A percentile compares a stretch with the other conserved stretches of the same genome.
Conservation (phyloP, 2,329 filamentous ascomycete genomes). For the Xylaria sp. region DNA sequence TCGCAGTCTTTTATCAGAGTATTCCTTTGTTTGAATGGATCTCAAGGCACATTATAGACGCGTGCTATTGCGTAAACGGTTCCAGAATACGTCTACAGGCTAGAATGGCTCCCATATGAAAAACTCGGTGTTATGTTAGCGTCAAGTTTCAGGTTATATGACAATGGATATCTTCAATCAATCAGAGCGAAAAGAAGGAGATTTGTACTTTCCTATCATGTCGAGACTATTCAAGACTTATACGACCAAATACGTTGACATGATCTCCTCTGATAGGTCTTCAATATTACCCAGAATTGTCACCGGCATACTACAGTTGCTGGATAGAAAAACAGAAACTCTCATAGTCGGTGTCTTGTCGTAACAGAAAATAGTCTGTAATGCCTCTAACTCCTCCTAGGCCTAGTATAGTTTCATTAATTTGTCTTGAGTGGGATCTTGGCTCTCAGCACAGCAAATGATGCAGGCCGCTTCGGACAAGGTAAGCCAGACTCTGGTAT, state of each 20-base stretch:
- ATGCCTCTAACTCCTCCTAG: background rate
- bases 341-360: background rate
- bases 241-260: background rate
- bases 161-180: background rate
- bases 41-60: background rate
- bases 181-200: background rate
- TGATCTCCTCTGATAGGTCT: background rate
- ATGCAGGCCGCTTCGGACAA: background rate
- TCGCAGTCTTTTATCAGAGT: background rate
- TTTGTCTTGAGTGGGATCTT: background rate
- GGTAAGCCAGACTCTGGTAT: background rate
- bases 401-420: background rate
- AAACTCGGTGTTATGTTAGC: background rate
- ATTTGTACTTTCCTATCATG: background rate
- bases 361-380: background rate
- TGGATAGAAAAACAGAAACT: background rate
- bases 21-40: background rate
- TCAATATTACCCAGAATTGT: too few relatives aligned
- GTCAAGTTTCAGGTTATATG: background rate
- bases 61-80: background rate
- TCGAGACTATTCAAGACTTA: background rate
- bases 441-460: background rate
- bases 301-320: too few relatives aligned
- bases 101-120: background rate
- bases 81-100: background rate